These are phyloP conservation scores for Starmerella stigmatis DNA, from an alignment of 805 yeast genomes.

Conservation along the genomic window DNA sequence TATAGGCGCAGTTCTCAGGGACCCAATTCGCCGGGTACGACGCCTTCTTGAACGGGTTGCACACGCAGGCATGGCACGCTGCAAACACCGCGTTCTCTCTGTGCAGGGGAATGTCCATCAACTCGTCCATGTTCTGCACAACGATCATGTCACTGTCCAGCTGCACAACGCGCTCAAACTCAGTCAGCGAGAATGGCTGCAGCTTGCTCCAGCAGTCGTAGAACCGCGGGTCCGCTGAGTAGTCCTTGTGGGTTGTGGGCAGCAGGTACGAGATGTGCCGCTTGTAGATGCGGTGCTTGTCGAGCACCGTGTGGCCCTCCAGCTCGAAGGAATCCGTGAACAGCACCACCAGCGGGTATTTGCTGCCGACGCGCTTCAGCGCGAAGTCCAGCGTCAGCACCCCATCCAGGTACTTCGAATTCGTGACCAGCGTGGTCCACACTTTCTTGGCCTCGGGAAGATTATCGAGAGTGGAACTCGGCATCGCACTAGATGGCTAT, in stretches of 20 bases:
- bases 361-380: conserved; percentile 35
- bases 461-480: background rate
- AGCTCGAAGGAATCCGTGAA: conserved; percentile 40
- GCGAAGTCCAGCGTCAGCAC: conserved; percentile 43
- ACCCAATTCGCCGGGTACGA: conserved; percentile 50
- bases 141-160: conserved; percentile 54
- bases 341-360: conserved; percentile 44
- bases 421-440: conserved; percentile 51
- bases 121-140: conserved; percentile 47
- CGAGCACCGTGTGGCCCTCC: conserved; percentile 37
- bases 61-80: conserved; percentile 52
- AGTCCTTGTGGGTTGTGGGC: conserved; percentile 39
- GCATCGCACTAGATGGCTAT: no score
- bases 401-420: conserved; percentile 42
- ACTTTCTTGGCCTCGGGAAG: conserved; percentile 25
- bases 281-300: conserved; percentile 35
- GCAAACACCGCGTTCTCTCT: conserved; percentile 37
- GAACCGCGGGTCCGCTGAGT: conserved; percentile 43
- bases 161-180: conserved; percentile 45
- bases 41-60: conserved; percentile 43
- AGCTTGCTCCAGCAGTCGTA: conserved; percentile 54
- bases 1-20: conserved; percentile 42
- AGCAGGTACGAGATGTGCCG: conserved; percentile 36
- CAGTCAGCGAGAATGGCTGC: conserved; percentile 42
- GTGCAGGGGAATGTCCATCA: conserved; percentile 40